Percentiles rank a stretch among this genome's conserved stretches.
phyloP scores from a whole-genome alignment of 495 filamentous ascomycete genomes.

The Xylaria venustula region DNA sequence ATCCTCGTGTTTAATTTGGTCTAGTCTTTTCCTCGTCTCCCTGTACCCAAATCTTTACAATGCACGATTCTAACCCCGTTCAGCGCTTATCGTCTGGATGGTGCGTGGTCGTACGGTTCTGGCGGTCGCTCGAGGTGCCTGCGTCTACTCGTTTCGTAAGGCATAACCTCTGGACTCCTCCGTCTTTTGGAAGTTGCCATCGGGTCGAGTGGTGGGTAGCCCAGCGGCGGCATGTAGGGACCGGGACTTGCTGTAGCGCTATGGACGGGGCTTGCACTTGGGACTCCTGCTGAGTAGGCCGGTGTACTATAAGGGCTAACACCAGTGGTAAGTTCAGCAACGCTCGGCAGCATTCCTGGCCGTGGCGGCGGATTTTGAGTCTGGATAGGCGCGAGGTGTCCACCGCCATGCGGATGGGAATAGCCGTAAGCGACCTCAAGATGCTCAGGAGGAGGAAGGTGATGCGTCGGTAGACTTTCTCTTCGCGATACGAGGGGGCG shows the following conservation, averaged over 20 bases:
- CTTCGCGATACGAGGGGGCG: slow-evolving; percentile 38
- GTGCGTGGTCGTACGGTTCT: slow-evolving; percentile 23
- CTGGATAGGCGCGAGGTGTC: slow-evolving; percentile 46
- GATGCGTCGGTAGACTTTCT: slow-evolving; percentile 42
- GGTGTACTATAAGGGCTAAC: slow-evolving; percentile 53
- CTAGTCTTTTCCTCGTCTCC: not conserved
- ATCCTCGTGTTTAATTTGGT: slow-evolving; percentile 5
- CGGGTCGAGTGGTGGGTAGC: slow-evolving; percentile 34
- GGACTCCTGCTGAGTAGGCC: slow-evolving; percentile 44
- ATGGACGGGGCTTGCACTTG: slow-evolving; percentile 35
- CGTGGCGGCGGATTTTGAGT: slow-evolving; percentile 26
- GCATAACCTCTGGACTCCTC: slow-evolving; percentile 38
- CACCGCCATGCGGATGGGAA: slow-evolving; percentile 19
- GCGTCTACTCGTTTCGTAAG: slow-evolving; percentile 43
- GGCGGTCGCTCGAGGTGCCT: slow-evolving; percentile 37
- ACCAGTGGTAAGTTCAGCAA: slow-evolving; percentile 56
- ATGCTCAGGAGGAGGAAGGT: slow-evolving; percentile 24
- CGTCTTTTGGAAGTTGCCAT: slow-evolving; percentile 34
- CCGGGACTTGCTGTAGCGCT: slow-evolving; percentile 45
- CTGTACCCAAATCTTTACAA: not conserved
- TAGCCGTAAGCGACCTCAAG: slow-evolving; percentile 26
- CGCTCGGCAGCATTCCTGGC: slow-evolving; percentile 46
- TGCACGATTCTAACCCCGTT: not conserved
- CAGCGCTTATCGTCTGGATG: slow-evolving; percentile 9
- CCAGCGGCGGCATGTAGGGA: slow-evolving; percentile 35